Evolutionary conservation across 768 basidiomycete genomes (phyloP), one percentile per base, ranked within the genome.

Genomic region (Mycena belliarum): DNA sequence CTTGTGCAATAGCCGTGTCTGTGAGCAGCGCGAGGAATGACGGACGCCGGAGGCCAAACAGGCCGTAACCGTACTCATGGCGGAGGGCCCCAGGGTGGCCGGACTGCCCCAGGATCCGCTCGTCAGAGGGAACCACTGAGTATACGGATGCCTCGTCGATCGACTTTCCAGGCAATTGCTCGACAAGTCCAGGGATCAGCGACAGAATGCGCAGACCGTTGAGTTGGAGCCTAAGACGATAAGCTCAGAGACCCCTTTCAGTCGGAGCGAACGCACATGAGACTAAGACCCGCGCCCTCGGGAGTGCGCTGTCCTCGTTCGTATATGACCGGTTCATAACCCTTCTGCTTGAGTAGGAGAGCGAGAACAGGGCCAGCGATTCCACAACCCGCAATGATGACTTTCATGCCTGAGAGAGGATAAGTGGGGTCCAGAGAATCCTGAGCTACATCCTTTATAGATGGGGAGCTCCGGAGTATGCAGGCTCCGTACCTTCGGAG

Each of bases 331-430:
- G 74, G 73, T 3, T 70, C 63, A 55, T 74, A 77, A 15, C 75
- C 75, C 52, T 74, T 72, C 23, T 64, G 61, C 51, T 73, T 75
- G 28, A 78, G 68, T 15, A 75, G 67, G 24, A 73, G 66, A 1
- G 73, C 74, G 37, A 78, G 71, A 4, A 75, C 70, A 16, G 76
- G 73, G 14, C 77, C 77, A 12, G 73, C 75, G 35, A 77, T 71
- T 4, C 76, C 76, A 20, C 67, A 68, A 21, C 76, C 76, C 10
- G 71, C 70, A 44, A 77, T 68, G 54, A 76, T 71, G 26, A 77
- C 71, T 59, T 69, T 75, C n/a, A n/a, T n/a, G n/a, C n/a, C n/a
- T n/a, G n/a, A n/a, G n/a, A n/a, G n/a, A n/a, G n/a, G n/a, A n/a
- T n/a, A n/a, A n/a, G n/a, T n/a, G n/a, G n/a, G n/a, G n/a, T n/a